These are phyloP conservation scores for Aspergillus sp. DNA, from an alignment of 2,329 filamentous ascomycete genomes.

Conservation along the genomic window DNA sequence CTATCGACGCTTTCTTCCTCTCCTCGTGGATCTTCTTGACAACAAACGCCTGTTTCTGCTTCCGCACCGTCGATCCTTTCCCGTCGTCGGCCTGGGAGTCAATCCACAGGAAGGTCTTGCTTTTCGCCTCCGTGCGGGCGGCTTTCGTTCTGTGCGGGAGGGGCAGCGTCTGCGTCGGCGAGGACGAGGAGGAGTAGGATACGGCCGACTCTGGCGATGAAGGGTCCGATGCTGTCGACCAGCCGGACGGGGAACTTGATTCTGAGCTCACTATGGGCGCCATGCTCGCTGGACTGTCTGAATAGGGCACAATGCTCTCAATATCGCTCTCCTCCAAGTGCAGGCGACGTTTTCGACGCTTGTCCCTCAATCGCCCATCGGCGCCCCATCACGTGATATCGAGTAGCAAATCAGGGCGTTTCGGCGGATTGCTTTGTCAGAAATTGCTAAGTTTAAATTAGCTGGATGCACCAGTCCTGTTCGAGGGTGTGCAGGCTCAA, in stretches of 20 bases:
- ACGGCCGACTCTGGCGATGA: neutral
- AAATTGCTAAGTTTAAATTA: neutral
- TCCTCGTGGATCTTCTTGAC: constrained; percentile 10
- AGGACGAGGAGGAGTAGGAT: neutral
- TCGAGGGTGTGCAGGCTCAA: neutral
- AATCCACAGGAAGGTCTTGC: neutral
- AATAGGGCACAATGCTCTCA: neutral
- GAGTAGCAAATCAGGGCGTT: neutral
- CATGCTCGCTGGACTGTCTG: neutral
- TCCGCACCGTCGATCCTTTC: neutral
- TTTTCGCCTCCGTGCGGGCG: neutral
- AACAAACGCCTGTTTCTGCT: constrained; percentile 16
- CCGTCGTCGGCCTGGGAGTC: constrained; percentile 11
- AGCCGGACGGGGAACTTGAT: neutral
- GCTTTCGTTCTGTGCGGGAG: neutral
- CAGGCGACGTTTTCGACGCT: neutral
- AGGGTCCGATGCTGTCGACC: neutral
- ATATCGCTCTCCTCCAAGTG: neutral
- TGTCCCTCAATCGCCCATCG: neutral
- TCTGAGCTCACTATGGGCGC: neutral
- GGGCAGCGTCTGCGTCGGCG: no score
- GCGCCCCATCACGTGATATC: neutral
- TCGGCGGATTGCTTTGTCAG: neutral
- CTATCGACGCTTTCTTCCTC: constrained; percentile 13
- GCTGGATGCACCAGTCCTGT: neutral